Evolutionary conservation across 2,329 filamentous ascomycete genomes (phyloP), one percentile per base, ranked within the genome.

Genomic region (Penicillium sp.): DNA sequence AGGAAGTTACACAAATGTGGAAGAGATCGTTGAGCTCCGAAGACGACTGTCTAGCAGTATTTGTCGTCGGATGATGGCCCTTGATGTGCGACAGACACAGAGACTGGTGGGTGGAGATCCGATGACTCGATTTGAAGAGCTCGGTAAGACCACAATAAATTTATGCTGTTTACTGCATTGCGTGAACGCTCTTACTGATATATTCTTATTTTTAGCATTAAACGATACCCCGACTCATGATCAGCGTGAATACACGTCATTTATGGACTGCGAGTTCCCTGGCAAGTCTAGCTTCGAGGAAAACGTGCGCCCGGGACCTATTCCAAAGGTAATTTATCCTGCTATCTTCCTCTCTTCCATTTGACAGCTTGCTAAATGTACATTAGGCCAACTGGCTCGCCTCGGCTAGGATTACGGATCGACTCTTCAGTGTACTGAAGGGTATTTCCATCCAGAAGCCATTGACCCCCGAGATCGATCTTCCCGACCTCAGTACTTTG

Each of bases 1-100:
- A 49, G 76, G 75, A 40, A 74, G 70, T 55, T 79, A 79, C 59
- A 67, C 73, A 47, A 78, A 77, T 57, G 69, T 76, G n/a, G 67
- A 74, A 55, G 75, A 75, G 26, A 71, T 72, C 22, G 75, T 77
- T 49, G 69, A 75, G 9, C 67, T 77, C 46, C 73, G 75, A 53
- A 70, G 65, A 29, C 67, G 67, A 31, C 62, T 78, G 43, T 70
- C 66, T 22, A 63, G 72, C 18, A 77, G 75, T 52, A 68, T 77
- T 42, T 76, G 73, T 53, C 71, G 73, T 47, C 73, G 69, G 42
- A 71, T 79, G 65, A 78, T 70, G 67, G 73, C 72, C 22, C 60
- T 79, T 29, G 75, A 79, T 50, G 69, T 71, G 31, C 69, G 74
- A 41, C 75, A 74, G 33, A 67, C 74, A 18, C 71, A 75, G 51